Base-by-base conservation (phyloP, 2,329 filamentous ascomycete genomes). In the Aspergillus sp. region DNA sequence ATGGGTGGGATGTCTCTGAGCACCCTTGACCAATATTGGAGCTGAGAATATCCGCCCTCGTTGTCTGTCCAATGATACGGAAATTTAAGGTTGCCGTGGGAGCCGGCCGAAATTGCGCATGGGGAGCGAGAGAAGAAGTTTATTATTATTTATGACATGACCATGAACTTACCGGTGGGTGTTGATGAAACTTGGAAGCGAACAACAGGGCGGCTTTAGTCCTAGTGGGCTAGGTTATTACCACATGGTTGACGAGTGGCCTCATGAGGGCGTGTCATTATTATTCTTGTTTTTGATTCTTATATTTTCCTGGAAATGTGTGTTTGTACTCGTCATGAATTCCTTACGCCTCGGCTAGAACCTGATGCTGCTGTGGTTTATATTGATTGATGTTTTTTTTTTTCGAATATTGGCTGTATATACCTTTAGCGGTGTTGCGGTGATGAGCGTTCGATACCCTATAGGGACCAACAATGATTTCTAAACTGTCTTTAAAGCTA, bases 391-490 rank as follows among this genome's bases (percentile, higher is more conserved):
- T 63, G 64, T 64, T 51, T 66, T 66, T 31, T 31, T 19, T 21
- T 21, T 21, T 21, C 53, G 61, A 54, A 69, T 67, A 65, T 55
- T 59, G 66, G 64, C 64, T 74, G 72, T 75, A 74, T 72, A 74
- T 74, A 74, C 65, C 68, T 68, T 55, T 60, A 66, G 67, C 68
- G 68, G 69, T 69, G 68, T 71, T 66, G 63, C 67, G 72, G 73
- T 70, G 69, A 72, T 71, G 68, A 73, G 68, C 70, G 69, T 73
- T 71, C 64, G 68, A 73, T 74, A 72, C 70, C 66, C 68, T 58
- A 39, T 50, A 45, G 49, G 40, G 41, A 55, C 17, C 24, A 44
- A 39, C 45, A 55, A 49, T 44, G n/a, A 55, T 5, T 52, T 43
- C 40, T 23, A 19, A 40, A 27, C 19, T 40, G 14, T 23, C 46